These are phyloP conservation scores for Beverwykella pulmonaria DNA, from an alignment of 495 filamentous ascomycete genomes.

Conservation along the genomic window DNA sequence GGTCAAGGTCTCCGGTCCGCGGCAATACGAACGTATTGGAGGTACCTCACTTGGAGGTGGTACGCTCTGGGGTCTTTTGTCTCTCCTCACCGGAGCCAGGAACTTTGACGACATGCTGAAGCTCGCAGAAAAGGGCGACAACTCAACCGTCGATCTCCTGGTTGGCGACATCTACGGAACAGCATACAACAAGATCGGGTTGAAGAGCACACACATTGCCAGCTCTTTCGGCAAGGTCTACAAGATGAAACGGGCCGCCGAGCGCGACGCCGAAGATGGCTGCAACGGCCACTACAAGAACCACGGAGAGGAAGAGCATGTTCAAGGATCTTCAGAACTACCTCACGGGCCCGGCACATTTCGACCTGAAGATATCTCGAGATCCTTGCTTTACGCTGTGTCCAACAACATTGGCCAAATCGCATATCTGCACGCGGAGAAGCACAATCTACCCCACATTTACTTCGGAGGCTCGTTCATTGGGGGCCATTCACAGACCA, in stretches of 20 bases:
- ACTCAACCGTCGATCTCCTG: slow-evolving; percentile 90
- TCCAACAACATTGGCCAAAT: slow-evolving; percentile 98
- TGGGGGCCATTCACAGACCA: slow-evolving; percentile 92
- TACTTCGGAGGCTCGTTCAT: slow-evolving; percentile 99
- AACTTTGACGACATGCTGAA: slow-evolving; percentile 95
- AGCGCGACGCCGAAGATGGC: slow-evolving; percentile 76
- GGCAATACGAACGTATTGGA: slow-evolving; percentile 83
- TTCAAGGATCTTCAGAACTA: slow-evolving; percentile 57
- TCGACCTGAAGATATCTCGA: slow-evolving; percentile 27
- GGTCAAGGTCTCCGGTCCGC: slow-evolving; percentile 92
- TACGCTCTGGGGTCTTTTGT: slow-evolving; percentile 92
- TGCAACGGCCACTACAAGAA: slow-evolving; percentile 56
- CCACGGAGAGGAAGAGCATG: slow-evolving; percentile 15
- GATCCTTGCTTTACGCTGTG: slow-evolving; percentile 40
- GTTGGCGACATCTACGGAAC: slow-evolving; percentile 98
- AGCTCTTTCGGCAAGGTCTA: slow-evolving; percentile 97
- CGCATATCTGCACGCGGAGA: slow-evolving; percentile 90
- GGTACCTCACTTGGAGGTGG: slow-evolving; percentile 94
- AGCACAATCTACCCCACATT: slow-evolving; percentile 85
- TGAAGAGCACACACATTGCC: slow-evolving; percentile 92
- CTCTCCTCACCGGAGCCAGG: slow-evolving; percentile 82
- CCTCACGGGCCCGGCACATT: slow-evolving; percentile 68
- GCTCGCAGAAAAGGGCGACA: slow-evolving; percentile 92
- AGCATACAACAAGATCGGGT: slow-evolving; percentile 90
- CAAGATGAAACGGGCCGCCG: slow-evolving; percentile 75